These are phyloP conservation scores for Hyphodiscus sp. DNA, from an alignment of 2,329 filamentous ascomycete species.

Conservation along the genomic window DNA sequence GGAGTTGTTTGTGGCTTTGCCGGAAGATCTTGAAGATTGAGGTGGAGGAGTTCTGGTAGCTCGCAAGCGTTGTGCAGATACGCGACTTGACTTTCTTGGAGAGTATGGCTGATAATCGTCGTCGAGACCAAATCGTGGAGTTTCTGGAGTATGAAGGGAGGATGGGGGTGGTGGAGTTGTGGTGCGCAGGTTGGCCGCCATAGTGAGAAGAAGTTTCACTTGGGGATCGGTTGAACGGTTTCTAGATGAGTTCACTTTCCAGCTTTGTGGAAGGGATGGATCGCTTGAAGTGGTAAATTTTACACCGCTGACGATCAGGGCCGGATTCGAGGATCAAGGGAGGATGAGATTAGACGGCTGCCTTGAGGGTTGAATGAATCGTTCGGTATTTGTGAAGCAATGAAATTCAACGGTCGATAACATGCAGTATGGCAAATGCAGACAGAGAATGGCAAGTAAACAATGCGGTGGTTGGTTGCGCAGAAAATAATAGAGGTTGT, in stretches of 20 bases:
- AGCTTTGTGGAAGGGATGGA: neutral
- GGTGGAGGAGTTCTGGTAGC: constrained; percentile 48
- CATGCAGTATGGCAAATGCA: neutral
- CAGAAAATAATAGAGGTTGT: neutral
- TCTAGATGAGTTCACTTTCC: neutral
- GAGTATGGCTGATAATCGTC: constrained; percentile 70
- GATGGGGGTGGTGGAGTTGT: constrained; percentile 55
- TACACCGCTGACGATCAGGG: neutral
- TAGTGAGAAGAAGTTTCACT: constrained; percentile 7
- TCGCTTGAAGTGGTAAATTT: neutral
- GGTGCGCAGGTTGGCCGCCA: constrained; percentile 29
- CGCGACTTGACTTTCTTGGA: constrained; percentile 61
- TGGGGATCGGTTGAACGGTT: neutral
- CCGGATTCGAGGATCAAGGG: neutral
- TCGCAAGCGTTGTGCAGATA: constrained; percentile 48
- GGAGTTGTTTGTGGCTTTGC: constrained; percentile 19
- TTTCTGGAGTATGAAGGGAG: constrained; percentile 57
- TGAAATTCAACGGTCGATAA: neutral
- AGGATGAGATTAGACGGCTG: neutral
- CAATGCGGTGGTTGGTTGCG: neutral
- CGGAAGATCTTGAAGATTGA: constrained; percentile 24
- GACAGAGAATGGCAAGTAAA: neutral
- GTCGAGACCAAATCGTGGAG: constrained; percentile 59
- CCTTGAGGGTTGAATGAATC: neutral
- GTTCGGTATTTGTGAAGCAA: neutral